A percentile compares a stretch with the other conserved stretches of the same genome.
These are phyloP conservation scores for Rhododendron griersonianum DNA, from an alignment of 148 eudicot genomes.

Conservation along the genomic window DNA sequence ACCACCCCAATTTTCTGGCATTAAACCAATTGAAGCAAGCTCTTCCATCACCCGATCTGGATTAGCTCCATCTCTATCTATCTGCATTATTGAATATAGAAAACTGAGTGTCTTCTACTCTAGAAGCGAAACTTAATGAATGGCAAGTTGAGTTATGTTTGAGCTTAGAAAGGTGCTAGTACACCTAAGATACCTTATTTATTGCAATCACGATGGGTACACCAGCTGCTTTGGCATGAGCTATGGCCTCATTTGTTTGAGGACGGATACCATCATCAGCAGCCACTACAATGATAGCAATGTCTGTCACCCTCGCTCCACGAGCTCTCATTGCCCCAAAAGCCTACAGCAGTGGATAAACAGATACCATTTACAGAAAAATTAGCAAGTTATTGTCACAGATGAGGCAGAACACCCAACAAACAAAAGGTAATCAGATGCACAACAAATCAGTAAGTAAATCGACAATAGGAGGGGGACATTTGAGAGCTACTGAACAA, in stretches of 20 bases:
- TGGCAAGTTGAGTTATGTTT: neutral
- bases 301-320: conserved; percentile 96
- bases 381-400: neutral
- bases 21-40: conserved; percentile 83
- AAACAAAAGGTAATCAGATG: conserved; percentile 6
- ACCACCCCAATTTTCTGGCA: conserved; percentile 99
- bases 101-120: neutral
- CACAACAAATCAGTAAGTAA: neutral
- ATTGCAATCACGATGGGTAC: conserved; percentile 93
- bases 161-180: neutral
- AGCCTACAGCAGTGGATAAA: conserved; percentile 46
- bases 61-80: conserved; percentile 95
- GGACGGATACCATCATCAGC: conserved; percentile 98
- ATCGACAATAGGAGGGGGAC: neutral
- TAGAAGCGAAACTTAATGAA: neutral
- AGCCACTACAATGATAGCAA: conserved; percentile 93
- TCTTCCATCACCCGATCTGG: conserved; percentile 98
- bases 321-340: conserved; percentile 99
- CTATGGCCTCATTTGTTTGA: conserved; percentile 94
- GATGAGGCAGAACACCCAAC: neutral
- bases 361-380: conserved; percentile 15
- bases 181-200: conserved; percentile 64
- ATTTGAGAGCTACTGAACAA: neutral
- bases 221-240: conserved; percentile 97
- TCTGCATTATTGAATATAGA: conserved; percentile 36